phyloP scores from a whole-genome alignment of 768 basidiomycete species.

The Tylopilus sp. region DNA sequence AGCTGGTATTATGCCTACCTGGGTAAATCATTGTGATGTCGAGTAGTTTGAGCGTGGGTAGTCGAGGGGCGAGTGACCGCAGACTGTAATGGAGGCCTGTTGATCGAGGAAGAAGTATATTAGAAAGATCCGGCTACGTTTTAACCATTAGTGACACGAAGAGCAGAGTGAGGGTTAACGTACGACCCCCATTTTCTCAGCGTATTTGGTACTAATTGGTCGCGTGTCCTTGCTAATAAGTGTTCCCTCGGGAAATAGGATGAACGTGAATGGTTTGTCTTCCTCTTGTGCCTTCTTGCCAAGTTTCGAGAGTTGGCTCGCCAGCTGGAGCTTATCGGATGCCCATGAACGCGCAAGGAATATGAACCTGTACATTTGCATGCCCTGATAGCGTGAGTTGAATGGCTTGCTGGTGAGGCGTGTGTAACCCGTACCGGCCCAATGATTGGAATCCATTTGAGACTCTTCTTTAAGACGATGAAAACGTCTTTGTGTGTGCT shows the following conservation, averaged over 20 bases:
- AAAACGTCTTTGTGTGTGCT: conserved; percentile 68
- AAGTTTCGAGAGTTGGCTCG: conserved; percentile 60
- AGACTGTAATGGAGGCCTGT: conserved; percentile 87
- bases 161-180: conserved; percentile 33
- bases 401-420: conserved; percentile 1
- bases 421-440: conserved; percentile 66
- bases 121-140: conserved; percentile 67
- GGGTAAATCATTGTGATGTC: conserved; percentile 93
- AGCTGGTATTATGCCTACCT: conserved; percentile 40
- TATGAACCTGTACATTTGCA: conserved; percentile 94
- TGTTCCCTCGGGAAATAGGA: conserved; percentile 96
- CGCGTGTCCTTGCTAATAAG: conserved; percentile 85
- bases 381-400: conserved; percentile 48
- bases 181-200: conserved; percentile 85
- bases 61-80: conserved; percentile 72
- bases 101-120: conserved; percentile 87
- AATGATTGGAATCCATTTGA: conserved; percentile 81
- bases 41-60: conserved; percentile 75
- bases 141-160: conserved; percentile 8
- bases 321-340: conserved; percentile 69
- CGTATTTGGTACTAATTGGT: conserved; percentile 82
- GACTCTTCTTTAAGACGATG: conserved; percentile 89
- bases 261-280: conserved; percentile 71
- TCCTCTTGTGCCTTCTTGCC: conserved; percentile 65
- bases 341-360: conserved; percentile 92